Conservation (phyloP, 345 rosid genomes). For the Lumnitzera racemosa region DNA sequence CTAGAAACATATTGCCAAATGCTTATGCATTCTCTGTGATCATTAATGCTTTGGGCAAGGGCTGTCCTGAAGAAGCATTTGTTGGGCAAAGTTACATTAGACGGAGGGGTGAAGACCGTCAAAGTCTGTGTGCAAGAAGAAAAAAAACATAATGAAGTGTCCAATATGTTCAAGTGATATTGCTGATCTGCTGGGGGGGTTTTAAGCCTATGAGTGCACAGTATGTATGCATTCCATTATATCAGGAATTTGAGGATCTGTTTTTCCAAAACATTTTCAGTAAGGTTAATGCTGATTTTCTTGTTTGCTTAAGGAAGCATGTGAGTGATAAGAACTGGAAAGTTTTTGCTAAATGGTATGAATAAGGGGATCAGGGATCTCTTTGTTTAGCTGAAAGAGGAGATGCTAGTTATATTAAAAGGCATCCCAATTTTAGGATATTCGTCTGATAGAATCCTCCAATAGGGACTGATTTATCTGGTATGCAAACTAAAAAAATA, state of each 20-base stretch:
- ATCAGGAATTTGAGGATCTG: constrained; percentile 56
- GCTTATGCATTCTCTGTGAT: constrained; percentile 58
- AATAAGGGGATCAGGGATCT: constrained; percentile 67
- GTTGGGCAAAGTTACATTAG: no score
- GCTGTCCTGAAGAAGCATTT: constrained; percentile 21
- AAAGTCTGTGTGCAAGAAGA: no score
- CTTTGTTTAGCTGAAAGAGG: constrained; percentile 96
- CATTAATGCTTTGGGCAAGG: constrained; percentile 67
- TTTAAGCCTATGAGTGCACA: constrained; percentile 84
- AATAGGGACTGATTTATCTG: constrained; percentile 44
- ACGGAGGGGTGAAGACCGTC: no score
- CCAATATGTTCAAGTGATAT: constrained; percentile 41
- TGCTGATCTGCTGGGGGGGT: constrained; percentile 93
- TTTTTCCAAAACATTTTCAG: constrained; percentile 44
- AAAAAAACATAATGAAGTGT: no score
- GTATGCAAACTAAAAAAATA: constrained; percentile 44
- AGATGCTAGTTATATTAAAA: constrained; percentile 54
- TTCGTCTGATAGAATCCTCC: constrained; percentile 99
- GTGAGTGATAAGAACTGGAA: constrained; percentile 55
- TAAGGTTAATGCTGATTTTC: constrained; percentile 42
- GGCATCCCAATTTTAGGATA: constrained; percentile 74
- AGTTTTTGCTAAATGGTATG: constrained; percentile 35
- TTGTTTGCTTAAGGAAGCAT: constrained; percentile 34
- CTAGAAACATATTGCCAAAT: constrained; percentile 51
- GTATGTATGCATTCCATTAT: constrained; percentile 58